Conservation (phyloP, 139 green algal species). For the Picochlorum sp. region DNA sequence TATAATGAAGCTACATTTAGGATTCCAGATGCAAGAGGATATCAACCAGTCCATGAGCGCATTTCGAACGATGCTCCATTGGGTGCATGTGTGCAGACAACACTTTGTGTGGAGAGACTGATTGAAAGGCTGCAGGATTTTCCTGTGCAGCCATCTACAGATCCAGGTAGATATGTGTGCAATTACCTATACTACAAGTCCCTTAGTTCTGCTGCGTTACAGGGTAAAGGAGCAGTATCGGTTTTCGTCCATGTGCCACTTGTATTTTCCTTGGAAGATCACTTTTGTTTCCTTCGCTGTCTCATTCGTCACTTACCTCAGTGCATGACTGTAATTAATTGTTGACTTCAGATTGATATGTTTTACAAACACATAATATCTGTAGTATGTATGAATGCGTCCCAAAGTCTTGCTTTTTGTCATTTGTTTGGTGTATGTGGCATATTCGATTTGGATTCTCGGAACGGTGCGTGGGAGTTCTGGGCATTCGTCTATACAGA, state of each 20-base stretch:
- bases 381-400: background rate
- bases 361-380: no score
- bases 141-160: conserved; percentile 3
- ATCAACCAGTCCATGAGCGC: conserved; percentile 5
- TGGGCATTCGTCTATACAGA: no score
- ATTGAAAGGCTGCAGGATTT: background rate
- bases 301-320: no score
- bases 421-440: conserved; percentile 22
- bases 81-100: background rate
- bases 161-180: conserved; percentile 42
- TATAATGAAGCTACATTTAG: conserved; percentile 39
- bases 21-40: conserved; percentile 24
- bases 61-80: background rate
- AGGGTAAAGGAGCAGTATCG: conserved; percentile 4
- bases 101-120: background rate
- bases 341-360: no score
- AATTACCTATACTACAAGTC: conserved; percentile 33
- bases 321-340: no score
- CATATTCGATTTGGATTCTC: conserved; percentile 44
- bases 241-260: conserved; percentile 56
- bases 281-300: no score
- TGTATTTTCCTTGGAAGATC: background rate
- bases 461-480: conserved; percentile 27
- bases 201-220: background rate
- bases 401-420: conserved; percentile 2